Base-by-base conservation (phyloP, 805 yeast species). In the Sugiyamaella floridensis region DNA sequence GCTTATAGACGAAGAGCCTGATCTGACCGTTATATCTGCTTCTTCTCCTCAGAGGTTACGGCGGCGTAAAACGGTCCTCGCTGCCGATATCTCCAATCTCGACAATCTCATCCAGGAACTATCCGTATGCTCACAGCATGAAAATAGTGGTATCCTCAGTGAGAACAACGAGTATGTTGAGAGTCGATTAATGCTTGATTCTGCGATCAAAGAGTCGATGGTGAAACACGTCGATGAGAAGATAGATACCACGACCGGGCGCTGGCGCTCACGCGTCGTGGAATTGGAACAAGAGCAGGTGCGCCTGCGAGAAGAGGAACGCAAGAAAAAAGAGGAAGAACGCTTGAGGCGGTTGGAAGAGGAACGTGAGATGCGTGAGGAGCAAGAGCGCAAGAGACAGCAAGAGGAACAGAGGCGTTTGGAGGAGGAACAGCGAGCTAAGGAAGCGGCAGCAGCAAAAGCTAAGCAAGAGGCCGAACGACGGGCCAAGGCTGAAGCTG, bases 401-500 rank as follows among this genome's bases (percentile, higher is more conserved):
- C 55, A 52, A 42, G 46, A 43, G 14, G 55, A 51, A n/a, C 15
- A 28, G 43, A 49, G 47, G 16, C 28, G 46, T n/a, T 34, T n/a
- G 28, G 52, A 52, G 40, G 58, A 54, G 47, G 58, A 50, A 52
- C 19, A 34, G 45, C 32, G 50, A 43, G 49, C 40, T 15, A 50
- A 51, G 37, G 29, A 28, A 1, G 55, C 40, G 18, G 53, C 46
- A 18, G 58, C 55, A 40, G 54, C 57, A 48, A 51, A 53, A 49
- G 51, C 45, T 45, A 45, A 49, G 47, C 57, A 32, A 9, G 57
- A 55, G n/a, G 47, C 47, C 20, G 47, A 46, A 46, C 47, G 51
- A 53, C 60, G 45, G 66, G 65, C 46, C 60, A 60, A 50, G 55
- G 55, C 42, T 47, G 57, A 53, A 50, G 64, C 57, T 41, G 62